A percentile compares a stretch with the other conserved stretches of the same genome.
These are phyloP conservation scores for Fomitopsis pulvina DNA, from an alignment of 768 basidiomycete species.

Conservation along the genomic window DNA sequence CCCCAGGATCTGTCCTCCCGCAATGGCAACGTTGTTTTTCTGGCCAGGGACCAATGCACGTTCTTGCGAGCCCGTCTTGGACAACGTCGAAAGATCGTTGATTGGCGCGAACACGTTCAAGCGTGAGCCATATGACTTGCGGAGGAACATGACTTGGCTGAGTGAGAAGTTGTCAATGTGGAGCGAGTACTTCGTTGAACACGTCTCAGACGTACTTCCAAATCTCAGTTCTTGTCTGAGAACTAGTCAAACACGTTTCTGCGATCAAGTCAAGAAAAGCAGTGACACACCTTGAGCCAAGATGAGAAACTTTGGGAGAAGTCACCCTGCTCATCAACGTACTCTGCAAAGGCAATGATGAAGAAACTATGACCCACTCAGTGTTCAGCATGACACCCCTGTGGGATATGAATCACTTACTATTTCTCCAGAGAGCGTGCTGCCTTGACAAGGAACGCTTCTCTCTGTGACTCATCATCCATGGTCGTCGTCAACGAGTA, in stretches of 20 bases:
- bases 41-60: slow-evolving; percentile 57
- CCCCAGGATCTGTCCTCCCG: slow-evolving; percentile 81
- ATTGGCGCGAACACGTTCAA: slow-evolving; percentile 90
- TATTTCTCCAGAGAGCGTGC: slow-evolving; percentile 83
- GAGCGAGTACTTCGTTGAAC: background rate
- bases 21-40: slow-evolving; percentile 66
- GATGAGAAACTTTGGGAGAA: slow-evolving; percentile 68
- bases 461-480: slow-evolving; percentile 44
- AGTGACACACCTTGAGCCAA: slow-evolving; percentile 68
- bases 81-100: slow-evolving; percentile 78
- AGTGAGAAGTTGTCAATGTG: background rate
- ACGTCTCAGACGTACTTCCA: slow-evolving; percentile 63
- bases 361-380: slow-evolving; percentile 76
- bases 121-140: slow-evolving; percentile 73
- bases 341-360: slow-evolving; percentile 89
- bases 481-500: slow-evolving; percentile 80
- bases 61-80: slow-evolving; percentile 56
- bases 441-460: slow-evolving; percentile 56
- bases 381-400: slow-evolving; percentile 1
- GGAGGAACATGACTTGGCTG: slow-evolving; percentile 83
- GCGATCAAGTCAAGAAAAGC: background rate
- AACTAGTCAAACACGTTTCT: background rate
- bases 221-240: slow-evolving; percentile 76
- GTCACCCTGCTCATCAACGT: slow-evolving; percentile 57
- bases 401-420: slow-evolving; percentile 34